phyloP scores from a whole-genome alignment of 2,329 filamentous ascomycete species.

The Dothistroma septosporum region DNA sequence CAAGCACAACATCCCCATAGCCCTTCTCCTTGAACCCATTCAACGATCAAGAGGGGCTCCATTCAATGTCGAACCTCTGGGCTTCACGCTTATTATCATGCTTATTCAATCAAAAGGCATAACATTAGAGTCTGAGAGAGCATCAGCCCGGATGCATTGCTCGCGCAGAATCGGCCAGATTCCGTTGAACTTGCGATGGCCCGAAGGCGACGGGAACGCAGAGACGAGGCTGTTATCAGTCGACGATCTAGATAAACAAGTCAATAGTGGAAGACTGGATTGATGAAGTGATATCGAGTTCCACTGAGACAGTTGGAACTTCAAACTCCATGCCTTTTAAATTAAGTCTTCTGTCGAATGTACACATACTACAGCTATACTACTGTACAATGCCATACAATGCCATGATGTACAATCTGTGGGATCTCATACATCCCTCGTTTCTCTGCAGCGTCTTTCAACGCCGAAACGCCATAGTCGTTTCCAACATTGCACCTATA shows the following conservation, averaged over 20 bases:
- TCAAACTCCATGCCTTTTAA: not conserved
- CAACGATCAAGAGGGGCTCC: not conserved
- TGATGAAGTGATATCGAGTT: not conserved
- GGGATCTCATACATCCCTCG: too few species aligned
- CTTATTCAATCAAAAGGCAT: conserved; percentile 26
- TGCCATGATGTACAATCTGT: not conserved
- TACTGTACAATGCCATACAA: not conserved
- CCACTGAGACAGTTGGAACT: not conserved
- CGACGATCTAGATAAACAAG: too few species aligned
- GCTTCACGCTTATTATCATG: conserved; percentile 8
- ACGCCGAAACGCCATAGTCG: too few species aligned
- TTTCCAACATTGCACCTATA: too few species aligned
- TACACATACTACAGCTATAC: not conserved
- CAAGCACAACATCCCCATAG: too few species aligned
- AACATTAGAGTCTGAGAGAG: conserved; percentile 29
- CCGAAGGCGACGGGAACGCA: not conserved
- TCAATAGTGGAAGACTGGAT: not conserved
- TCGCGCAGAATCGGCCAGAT: conserved; percentile 27
- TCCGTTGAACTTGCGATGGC: not conserved
- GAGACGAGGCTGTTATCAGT: not conserved
- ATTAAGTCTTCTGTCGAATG: not conserved
- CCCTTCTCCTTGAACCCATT: too few species aligned
- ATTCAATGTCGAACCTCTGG: conserved; percentile 12
- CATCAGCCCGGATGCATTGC: conserved; percentile 29
- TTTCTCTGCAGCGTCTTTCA: too few species aligned